Conservation (phyloP, 2,329 filamentous ascomycete genomes). For the Phaeosphaeria sp. region DNA sequence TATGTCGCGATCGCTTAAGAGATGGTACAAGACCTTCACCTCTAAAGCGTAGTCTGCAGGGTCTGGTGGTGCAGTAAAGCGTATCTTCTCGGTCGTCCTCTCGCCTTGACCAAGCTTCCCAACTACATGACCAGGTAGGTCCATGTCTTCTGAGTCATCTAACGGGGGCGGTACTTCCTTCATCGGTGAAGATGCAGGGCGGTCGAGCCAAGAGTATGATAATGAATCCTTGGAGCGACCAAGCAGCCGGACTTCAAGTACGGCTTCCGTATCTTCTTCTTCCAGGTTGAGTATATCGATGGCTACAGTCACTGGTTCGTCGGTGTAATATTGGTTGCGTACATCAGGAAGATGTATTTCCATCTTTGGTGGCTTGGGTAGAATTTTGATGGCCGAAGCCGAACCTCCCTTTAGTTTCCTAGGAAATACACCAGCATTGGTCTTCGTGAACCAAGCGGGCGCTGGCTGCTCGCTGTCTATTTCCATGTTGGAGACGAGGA, state of each 20-base stretch:
- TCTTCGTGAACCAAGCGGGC: conserved; percentile 45
- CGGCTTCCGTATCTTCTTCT: conserved; percentile 76
- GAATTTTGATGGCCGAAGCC: conserved; percentile 69
- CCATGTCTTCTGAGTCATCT: conserved; percentile 31
- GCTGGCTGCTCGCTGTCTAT: conserved; percentile 30
- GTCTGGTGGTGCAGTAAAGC: conserved; percentile 51
- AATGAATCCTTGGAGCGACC: conserved; percentile 61
- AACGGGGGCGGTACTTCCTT: conserved; percentile 36
- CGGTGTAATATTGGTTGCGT: conserved; percentile 79
- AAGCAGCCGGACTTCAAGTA: conserved; percentile 71
- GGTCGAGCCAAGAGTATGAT: conserved; percentile 56
- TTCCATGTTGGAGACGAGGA: conserved; percentile 69
- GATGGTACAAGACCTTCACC: conserved; percentile 77
- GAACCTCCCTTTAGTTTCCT: conserved; percentile 38
- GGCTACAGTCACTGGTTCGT: conserved; percentile 74
- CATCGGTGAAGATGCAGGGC: conserved; percentile 40
- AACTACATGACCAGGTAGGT: conserved; percentile 47
- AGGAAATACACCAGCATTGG: conserved; percentile 29
- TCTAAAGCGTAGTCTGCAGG: conserved; percentile 71
- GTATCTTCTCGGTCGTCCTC: conserved; percentile 43
- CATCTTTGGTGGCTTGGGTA: conserved; percentile 92
- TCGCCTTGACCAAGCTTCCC: conserved; percentile 43
- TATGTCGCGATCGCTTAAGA: conserved; percentile 80
- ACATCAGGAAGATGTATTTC: conserved; percentile 71
- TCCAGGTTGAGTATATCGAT: conserved; percentile 83